These are phyloP conservation scores for Fusarium compactum DNA, from an alignment of 2,329 filamentous ascomycete genomes.

Conservation along the genomic window DNA sequence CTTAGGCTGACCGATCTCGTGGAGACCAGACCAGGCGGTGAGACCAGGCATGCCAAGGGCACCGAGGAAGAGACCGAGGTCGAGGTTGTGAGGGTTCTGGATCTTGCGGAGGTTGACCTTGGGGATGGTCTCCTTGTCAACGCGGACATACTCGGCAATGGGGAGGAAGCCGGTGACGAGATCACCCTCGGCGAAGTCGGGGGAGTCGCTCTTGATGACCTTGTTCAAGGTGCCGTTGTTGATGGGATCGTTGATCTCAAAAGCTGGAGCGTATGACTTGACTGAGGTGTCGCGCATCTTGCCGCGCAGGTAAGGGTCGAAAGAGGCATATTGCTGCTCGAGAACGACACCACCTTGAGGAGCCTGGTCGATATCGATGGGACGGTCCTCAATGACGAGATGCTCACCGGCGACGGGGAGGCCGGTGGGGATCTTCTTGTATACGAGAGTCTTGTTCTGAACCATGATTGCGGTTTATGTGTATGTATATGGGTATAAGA, in stretches of 20 bases:
- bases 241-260: slow-evolving; percentile 72
- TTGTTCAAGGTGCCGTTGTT: slow-evolving; percentile 72
- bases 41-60: slow-evolving; percentile 72
- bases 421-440: slow-evolving; percentile 75
- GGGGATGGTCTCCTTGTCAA: slow-evolving; percentile 59
- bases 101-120: slow-evolving; percentile 62
- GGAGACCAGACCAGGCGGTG: slow-evolving; percentile 77
- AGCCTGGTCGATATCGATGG: slow-evolving; percentile 72
- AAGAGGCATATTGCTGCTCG: slow-evolving; percentile 79
- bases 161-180: slow-evolving; percentile 69
- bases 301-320: slow-evolving; percentile 87
- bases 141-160: slow-evolving; percentile 75
- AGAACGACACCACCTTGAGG: slow-evolving; percentile 75
- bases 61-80: slow-evolving; percentile 77
- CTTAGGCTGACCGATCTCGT: slow-evolving; percentile 73
- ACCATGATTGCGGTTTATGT: slow-evolving; percentile 48
- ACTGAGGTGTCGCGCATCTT: slow-evolving; percentile 73
- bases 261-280: slow-evolving; percentile 70
- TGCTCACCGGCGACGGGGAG: slow-evolving; percentile 78
- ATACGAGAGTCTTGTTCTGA: slow-evolving; percentile 80
- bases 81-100: slow-evolving; percentile 76
- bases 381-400: slow-evolving; percentile 73
- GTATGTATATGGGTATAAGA: neutral
- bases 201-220: slow-evolving; percentile 76
- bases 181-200: slow-evolving; percentile 75